Percentiles rank a stretch among this genome's conserved stretches.
phyloP scores from a whole-genome alignment of 2,329 filamentous ascomycete species.

The Sclerotinia spermophila region DNA sequence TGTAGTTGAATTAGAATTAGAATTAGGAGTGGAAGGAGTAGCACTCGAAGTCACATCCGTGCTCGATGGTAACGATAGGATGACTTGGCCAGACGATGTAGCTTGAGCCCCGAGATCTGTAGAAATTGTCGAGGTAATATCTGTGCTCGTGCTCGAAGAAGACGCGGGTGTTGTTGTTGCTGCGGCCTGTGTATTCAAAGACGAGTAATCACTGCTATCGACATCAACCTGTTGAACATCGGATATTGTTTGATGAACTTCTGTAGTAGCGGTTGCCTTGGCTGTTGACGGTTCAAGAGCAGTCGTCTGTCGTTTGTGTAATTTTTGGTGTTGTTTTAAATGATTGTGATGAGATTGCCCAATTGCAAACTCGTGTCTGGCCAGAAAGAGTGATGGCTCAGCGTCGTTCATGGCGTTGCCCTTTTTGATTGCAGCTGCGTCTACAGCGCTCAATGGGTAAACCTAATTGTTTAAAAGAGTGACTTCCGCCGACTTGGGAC shows the following conservation, averaged over 20 bases:
- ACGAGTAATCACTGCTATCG: conserved; percentile 24
- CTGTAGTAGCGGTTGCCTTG: conserved; percentile 26
- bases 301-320: conserved; percentile 23
- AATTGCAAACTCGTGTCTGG: conserved; percentile 31
- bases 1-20: conserved; percentile 34
- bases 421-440: conserved; percentile 31
- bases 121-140: conserved; percentile 4
- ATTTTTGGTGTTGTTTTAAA: conserved; percentile 29
- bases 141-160: conserved; percentile 7
- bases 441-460: conserved; percentile 31
- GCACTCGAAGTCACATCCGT: conserved; percentile 27
- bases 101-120: conserved; percentile 14
- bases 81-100: conserved; percentile 20
- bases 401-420: conserved; percentile 32
- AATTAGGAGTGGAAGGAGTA: conserved; percentile 31
- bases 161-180: conserved; percentile 18
- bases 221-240: conserved; percentile 35
- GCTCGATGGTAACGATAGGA: conserved; percentile 28
- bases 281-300: conserved; percentile 12
- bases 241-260: conserved; percentile 33
- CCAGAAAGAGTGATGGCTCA: conserved; percentile 39
- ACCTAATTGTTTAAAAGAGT: conserved; percentile 16
- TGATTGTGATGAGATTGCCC: conserved; percentile 33
- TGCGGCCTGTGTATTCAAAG: conserved; percentile 15
- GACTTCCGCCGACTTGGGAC: conserved; percentile 16